Conservation (phyloP, 345 rosid genomes). For the Eucalyptus curtisii region DNA sequence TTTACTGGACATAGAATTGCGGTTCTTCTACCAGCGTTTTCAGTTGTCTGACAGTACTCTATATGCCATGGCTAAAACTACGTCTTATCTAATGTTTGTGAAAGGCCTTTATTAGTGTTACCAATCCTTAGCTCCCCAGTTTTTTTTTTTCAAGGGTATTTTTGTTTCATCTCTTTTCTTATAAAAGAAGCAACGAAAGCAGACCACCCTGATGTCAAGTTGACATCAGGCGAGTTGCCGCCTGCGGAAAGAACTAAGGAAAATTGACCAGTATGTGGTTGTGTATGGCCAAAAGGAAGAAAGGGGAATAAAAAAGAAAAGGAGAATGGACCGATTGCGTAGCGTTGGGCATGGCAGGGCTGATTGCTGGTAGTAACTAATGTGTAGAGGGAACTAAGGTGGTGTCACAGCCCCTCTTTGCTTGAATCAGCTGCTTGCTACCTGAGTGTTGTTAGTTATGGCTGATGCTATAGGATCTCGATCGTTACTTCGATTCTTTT, state of each 20-base stretch:
- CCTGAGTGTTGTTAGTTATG: neutral
- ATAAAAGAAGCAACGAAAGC: neutral
- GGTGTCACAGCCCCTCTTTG: neutral
- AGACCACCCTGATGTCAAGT: neutral
- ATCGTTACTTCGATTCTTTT: neutral
- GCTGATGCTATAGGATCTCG: neutral
- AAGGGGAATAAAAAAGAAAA: neutral
- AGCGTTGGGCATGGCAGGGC: neutral
- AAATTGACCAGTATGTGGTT: neutral
- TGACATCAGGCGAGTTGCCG: neutral
- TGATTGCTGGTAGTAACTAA: neutral
- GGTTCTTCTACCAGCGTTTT: neutral
- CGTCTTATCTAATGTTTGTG: neutral
- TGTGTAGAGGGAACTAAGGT: neutral
- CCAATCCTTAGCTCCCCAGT: neutral
- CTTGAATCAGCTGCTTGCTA: neutral
- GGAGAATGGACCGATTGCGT: neutral
- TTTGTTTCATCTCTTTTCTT: neutral
- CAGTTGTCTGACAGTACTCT: neutral
- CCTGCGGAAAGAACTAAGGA: neutral
- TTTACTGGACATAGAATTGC: neutral
- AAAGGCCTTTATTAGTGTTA: neutral
- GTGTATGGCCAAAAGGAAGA: neutral
- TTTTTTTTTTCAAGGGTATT: neutral
- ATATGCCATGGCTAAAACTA: neutral